phyloP scores from a whole-genome alignment of 23 red algal genomes.

The Agarophyton chilense region DNA sequence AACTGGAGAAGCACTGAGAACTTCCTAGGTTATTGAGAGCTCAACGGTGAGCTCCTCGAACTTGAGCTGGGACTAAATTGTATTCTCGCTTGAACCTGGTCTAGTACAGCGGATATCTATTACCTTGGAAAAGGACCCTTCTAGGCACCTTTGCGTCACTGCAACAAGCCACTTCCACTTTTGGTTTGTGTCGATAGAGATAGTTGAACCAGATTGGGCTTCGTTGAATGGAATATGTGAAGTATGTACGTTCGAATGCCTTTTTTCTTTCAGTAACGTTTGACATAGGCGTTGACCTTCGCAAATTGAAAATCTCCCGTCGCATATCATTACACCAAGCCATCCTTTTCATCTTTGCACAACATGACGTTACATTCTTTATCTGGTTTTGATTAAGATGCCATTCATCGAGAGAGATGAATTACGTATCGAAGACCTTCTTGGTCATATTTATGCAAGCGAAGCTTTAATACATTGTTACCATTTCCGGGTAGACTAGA shows the following conservation, averaged over 20 bases:
- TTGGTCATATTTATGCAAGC: neutral
- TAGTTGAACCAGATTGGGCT: constrained; percentile 12
- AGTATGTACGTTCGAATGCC: neutral
- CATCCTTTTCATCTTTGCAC: neutral
- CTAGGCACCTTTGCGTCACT: neutral
- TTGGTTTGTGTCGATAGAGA: neutral
- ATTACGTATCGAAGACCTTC: neutral
- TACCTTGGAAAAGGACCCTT: neutral
- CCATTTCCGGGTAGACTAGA: too few species aligned
- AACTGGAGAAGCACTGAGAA: neutral
- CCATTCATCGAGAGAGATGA: neutral
- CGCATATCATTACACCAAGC: constrained; percentile 14
- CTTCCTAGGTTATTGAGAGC: neutral
- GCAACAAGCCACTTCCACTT: neutral
- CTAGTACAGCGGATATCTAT: neutral
- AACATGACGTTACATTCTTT: too few species aligned
- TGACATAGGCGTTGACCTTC: neutral
- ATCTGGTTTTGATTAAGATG: neutral
- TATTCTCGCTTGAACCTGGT: neutral
- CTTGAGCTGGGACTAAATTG: neutral
- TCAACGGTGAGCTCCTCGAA: neutral
- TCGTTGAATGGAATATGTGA: neutral
- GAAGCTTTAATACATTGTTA: neutral
- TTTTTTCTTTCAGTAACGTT: neutral
- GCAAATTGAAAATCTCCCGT: neutral